phyloP scores from a whole-genome alignment of 306 rosid genomes.

The Cercis canadensis region DNA sequence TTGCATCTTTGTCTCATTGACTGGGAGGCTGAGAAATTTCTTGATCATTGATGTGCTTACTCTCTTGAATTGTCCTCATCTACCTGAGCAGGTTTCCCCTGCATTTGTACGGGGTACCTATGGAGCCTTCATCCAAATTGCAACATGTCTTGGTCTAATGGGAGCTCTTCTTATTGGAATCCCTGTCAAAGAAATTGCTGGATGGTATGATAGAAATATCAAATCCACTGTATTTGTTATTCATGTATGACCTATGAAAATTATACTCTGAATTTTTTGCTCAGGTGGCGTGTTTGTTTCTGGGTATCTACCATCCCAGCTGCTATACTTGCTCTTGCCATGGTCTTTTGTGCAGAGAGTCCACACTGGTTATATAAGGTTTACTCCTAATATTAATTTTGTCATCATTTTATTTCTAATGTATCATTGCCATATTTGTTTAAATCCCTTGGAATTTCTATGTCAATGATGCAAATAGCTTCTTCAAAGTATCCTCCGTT shows the following conservation, averaged over 20 bases:
- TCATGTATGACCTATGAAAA: constrained; percentile 36
- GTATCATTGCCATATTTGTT: constrained; percentile 17
- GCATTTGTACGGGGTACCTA: constrained; percentile 91
- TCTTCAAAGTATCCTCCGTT: constrained; percentile 8
- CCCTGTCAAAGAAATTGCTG: constrained; percentile 79
- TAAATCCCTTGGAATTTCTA: constrained; percentile 22
- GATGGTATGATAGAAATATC: constrained; percentile 64
- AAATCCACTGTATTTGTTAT: constrained; percentile 16
- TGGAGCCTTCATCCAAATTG: constrained; percentile 93
- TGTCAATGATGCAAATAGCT: constrained; percentile 28
- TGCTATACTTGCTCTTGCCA: constrained; percentile 69
- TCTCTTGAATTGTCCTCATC: constrained; percentile 33
- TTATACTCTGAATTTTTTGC: constrained; percentile 33
- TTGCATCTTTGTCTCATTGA: constrained; percentile 33
- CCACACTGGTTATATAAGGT: constrained; percentile 97
- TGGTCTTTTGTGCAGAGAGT: constrained; percentile 89
- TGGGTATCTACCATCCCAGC: constrained; percentile 90
- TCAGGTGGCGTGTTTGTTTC: constrained; percentile 99
- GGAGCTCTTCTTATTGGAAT: constrained; percentile 91
- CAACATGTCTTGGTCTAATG: constrained; percentile 92
- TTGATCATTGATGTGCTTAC: constrained; percentile 23
- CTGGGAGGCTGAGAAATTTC: constrained; percentile 16
- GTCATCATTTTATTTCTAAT: constrained; percentile 11
- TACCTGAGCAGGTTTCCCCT: constrained; percentile 77
- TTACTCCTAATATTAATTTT: constrained; percentile 20